Base-by-base conservation (phyloP, 176 grass and related monocot genomes). In the Musa troglodytarum region DNA sequence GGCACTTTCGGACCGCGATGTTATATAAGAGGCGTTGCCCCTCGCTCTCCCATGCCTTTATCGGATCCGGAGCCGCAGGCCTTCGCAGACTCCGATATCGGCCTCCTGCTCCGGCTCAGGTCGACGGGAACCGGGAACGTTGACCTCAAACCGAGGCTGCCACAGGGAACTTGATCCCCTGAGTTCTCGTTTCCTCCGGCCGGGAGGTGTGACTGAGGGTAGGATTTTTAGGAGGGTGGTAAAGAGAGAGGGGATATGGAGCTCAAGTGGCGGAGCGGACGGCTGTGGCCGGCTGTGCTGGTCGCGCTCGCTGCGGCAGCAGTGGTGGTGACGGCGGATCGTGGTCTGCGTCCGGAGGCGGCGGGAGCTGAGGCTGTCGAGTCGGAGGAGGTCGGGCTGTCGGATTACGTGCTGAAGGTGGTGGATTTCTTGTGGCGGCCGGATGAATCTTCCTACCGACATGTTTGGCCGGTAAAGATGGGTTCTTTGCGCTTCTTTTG, bases 381-480 rank as follows among this genome's bases (percentile, higher is more conserved):
- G n/a, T 49, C 34, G 1, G 17, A 71, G 17, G 69, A 71, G 69
- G 69, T 51, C 15, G 34, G 49, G 49, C 9, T 21, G 49, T 71
- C 69, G 59, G 59, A 25, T 54, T 57, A 83, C 26, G 54, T 88
- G 66, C 72, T 49, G 62, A 87, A 81, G 75, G 28, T 96, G 5
- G 79, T 57, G 54, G 77, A 82, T 80, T 79, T 92, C 43, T 68
- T 92, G 83, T 92, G 79, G 77, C 77, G 34, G n/a, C 21, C 65
- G 15, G 50, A 79, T 22, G 66, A 49, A 10, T 79, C 77, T 19
- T 57, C 65, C 25, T 79, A 79, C 66, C 65, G 70, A 13, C 77
- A 79, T 54, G 65, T 70, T n/a, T 79, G 77, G 77, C 77, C 77
- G 66, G 77, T 79, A 67, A 79, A n/a, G 6, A 6, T 53, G 24